A percentile compares a stretch with the other conserved stretches of the same genome.
Conservation (phyloP, 1,284 basidiomycete species). For the Fomes fomentarius region DNA sequence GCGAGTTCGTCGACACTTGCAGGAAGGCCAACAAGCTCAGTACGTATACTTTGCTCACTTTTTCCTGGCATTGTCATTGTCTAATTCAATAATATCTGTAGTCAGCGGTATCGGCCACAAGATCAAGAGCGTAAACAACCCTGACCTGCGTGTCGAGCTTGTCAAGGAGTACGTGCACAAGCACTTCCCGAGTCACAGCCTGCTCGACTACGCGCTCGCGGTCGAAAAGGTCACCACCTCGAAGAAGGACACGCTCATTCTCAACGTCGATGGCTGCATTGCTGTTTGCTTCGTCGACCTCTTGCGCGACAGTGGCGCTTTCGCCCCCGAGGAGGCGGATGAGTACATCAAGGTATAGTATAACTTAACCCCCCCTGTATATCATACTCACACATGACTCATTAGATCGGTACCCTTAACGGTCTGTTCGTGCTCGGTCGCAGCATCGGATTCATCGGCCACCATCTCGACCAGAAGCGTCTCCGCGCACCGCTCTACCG, state of each 20-base stretch:
- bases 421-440: constrained; percentile 97
- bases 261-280: constrained; percentile 98
- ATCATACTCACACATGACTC: neutral
- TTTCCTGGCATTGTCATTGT: neutral
- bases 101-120: constrained; percentile 99
- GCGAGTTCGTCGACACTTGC: constrained; percentile 97
- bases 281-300: constrained; percentile 98
- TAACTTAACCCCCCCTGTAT: neutral
- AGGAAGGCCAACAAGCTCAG: constrained; percentile 96
- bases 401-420: constrained; percentile 88
- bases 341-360: constrained; percentile 89
- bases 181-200: constrained; percentile 92
- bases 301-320: constrained; percentile 90
- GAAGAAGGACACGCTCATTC: constrained; percentile 97
- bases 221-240: constrained; percentile 98
- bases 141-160: constrained; percentile 94
- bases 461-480: constrained; percentile 95
- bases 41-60: constrained; percentile 41
- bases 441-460: constrained; percentile 96
- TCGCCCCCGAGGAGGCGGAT: constrained; percentile 94
- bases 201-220: constrained; percentile 97
- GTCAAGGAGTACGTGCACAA: constrained; percentile 97
- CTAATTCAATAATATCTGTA: constrained; percentile 31
- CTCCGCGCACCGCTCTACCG: constrained; percentile 92
- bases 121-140: constrained; percentile 99